Evolutionary conservation across 345 rosid species (phyloP), one percentile per base, ranked within the genome.

Genomic region (Melaleuca quinquenervia): DNA sequence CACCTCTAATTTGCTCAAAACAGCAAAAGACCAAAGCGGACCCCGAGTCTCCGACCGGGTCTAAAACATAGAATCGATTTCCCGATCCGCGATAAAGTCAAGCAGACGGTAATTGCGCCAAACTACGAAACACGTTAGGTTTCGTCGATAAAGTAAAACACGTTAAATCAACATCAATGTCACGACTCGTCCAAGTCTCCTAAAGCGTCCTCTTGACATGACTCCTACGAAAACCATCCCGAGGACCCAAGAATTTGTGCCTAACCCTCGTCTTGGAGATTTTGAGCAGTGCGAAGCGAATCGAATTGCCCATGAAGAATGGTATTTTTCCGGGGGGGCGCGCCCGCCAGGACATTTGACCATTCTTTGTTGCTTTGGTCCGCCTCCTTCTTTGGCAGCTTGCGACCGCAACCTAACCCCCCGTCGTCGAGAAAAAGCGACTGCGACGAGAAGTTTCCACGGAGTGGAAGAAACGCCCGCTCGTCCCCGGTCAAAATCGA

Each of bases 31-130:
- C 7, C 36, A 32, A 5, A 1, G 70, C 8, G n/a, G 6, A 14
- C 18, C 36, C 36, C 18, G 18, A 12, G 36, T 12, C 8, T 58
- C 36, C 70, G 0, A 2, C 70, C 36, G 18, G 32, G 3, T n/a
- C 70, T 58, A n/a, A 13, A 6, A n/a, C 70, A 3, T 58, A 3
- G 70, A 58, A 58, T 14, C 70, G 6, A 58, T 13, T 51, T 58
- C 70, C 70, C 2, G 32, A n/a, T 32, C n/a, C 18, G 32, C 2
- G 70, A 3, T n/a, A 12, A 58, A n/a, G 70, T n/a, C 32, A 12
- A 58, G 18, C 36, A 6, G 0, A 3, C 0, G 0, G 36, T 13
- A n/a, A 58, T 11, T 6, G 18, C n/a, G 18, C 0, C 13, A 26
- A 29, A 12, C 27, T 32, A 58, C 36, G 36, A 5, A 58, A 58